Evolutionary conservation across 352 stramenopile genomes (phyloP), one percentile per base, ranked within the genome.

Genomic region (Peronospora tabacina): DNA sequence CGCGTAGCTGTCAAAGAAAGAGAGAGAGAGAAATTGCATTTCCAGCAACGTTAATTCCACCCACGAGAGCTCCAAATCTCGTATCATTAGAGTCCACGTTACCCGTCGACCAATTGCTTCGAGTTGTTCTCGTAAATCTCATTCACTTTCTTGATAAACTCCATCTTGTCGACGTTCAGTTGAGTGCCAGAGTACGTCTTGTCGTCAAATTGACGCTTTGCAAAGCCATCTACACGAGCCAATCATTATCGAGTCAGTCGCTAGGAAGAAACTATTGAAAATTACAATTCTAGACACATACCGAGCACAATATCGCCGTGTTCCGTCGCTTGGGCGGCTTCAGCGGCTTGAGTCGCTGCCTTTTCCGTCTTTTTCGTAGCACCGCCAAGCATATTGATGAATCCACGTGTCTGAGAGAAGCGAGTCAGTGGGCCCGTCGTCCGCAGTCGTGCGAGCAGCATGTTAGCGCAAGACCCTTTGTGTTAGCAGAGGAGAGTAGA

Each of bases 131-230:
- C 55, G 44, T 87, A 91, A 58, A 90, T 70, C 63, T 89, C 72
- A 51, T 95, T 95, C 45, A 95, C 71, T 53, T 85, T 79, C 26
- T 71, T 65, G 37, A 87, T 74, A 44, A 95, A 95, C 45, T 76
- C 81, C 3, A 42, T 42, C 65, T 85, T 84, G 61, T 87, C 74
- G 47, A 76, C 85, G 38, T 72, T 63, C 49, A 91, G 68, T 49
- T 87, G 73, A 46, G 77, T 77, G 36, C 75, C 75, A 24, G 74
- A 66, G 68, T 89, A 89, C 53, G 69, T 75, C 17, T 82, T 75
- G 55, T 88, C 75, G 41, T 91, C 79, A 44, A 94, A 94, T 52
- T 94, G 84, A 30, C 84, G 82, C 55, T 90, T 67, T 41, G 73
- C 85, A 42, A 94, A 94, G 35, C 65, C 62, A 51, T 94, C 84